Evolutionary conservation across 139 green algal genomes (phyloP).

Genomic region (Asterochloris erici): DNA sequence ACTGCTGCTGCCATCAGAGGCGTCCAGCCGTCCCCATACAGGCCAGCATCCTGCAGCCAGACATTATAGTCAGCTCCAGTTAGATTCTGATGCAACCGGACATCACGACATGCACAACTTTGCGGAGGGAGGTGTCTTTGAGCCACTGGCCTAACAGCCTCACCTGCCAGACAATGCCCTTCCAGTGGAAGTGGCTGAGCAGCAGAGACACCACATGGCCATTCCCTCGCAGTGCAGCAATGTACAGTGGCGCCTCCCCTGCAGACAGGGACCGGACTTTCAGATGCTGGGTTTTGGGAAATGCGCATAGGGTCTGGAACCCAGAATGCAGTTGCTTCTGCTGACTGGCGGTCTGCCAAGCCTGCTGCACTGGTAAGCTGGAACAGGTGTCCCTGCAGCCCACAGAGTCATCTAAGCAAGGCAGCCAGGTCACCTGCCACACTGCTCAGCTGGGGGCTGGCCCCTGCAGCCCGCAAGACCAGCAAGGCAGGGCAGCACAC

Average conservation of each 20-base stretch:
- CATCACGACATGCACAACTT: neutral
- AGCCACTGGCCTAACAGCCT: neutral
- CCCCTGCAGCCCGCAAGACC: no score
- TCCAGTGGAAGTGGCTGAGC: conserved; percentile 42
- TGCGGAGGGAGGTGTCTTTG: neutral
- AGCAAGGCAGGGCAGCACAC: no score
- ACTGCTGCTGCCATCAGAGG: conserved; percentile 86
- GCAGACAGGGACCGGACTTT: neutral
- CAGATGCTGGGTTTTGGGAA: no score
- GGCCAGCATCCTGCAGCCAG: conserved; percentile 20
- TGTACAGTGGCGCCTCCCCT: conserved; percentile 83
- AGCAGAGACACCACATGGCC: conserved; percentile 56
- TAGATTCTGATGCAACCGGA: no score
- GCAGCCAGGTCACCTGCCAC: no score
- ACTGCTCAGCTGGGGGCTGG: no score
- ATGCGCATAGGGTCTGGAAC: no score
- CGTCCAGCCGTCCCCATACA: conserved; percentile 85
- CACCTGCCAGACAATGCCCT: conserved; percentile 59
- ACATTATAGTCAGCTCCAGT: neutral
- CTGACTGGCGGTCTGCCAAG: no score
- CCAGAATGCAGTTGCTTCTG: no score
- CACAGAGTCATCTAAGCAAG: no score
- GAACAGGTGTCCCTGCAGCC: no score
- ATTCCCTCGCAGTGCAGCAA: conserved; percentile 76
- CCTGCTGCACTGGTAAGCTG: no score